Evolutionary conservation across 768 basidiomycete species (phyloP), one percentile per base, ranked within the genome.

Genomic region (Leccinum sublutescens): DNA sequence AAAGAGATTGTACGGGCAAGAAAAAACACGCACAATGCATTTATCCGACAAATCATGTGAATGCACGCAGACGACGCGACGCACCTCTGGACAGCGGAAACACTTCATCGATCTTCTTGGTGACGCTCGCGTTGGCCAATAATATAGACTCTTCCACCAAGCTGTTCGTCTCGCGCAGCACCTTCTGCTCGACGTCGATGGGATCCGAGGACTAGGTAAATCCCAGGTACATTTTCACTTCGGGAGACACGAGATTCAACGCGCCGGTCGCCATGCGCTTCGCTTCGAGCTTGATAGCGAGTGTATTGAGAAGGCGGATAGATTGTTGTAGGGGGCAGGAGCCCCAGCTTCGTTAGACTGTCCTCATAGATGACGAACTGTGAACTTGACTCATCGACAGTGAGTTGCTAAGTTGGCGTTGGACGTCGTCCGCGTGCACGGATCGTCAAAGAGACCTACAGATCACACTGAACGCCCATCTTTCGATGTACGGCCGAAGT

Each of bases 161-260:
- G 36, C 36, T 38, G 36, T 38, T 38, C 36, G 0, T 38, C 15
- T 38, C 7, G 15, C 15, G 0, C 36, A 38, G 36, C 36, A 15
- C 89, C 72, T 98, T 98, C 71, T 95, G 94, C 76, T 98, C 95
- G 10, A 99, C 95, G 62, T 98, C 95, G 62, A 98, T 91, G 0
- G 96, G 96, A 64, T 97, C 95, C 2, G 93, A 90, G 0, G 90
- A 92, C 72, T 98, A 96, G 1, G 94, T 80, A 63, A 89, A 93
- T 68, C 96, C 92, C 17, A 98, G 80, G 64, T 98, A 87, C 61
- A 99, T 98, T 73, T 95, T 97, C 73, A 99, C 91, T 79, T 99
- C 97, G 0, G 97, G 95, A 0, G 96, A 98, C 1, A 96, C 96
- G 25, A 98, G 86, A 60, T 98, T 98, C 43, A 98, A 82, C 10